Base-by-base conservation (phyloP, 768 basidiomycete genomes). In the Leccinum boreale region DNA sequence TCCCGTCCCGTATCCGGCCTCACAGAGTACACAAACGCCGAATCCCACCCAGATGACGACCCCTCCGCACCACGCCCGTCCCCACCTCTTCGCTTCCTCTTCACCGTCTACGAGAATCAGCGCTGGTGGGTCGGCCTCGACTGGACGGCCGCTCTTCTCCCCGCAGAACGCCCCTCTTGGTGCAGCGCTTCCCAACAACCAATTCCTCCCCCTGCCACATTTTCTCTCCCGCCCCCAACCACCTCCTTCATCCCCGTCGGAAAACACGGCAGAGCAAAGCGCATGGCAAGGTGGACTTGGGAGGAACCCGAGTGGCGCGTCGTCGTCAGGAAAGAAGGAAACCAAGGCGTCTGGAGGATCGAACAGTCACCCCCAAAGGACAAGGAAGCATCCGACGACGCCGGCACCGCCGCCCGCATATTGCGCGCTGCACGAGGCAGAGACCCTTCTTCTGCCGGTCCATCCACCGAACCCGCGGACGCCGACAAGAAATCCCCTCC, bases 61-160 rank as follows among this genome's bases (percentile, higher is more conserved):
- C 50, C 51, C 6, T 58, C 65, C 8, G 31, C 61, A 15, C 70
- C 62, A 0, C 62, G 51, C 24, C 63, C 71, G 4, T 73, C 65
- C 1, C 62, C 71, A 0, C 66, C 70, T 17, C 73, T 89, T 31
- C 85, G 89, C 21, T 94, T 95, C 76, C 79, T 90, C 49, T 95
- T 95, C 67, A 92, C 88, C n/a, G 74, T 95, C 11, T 87, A 92
- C 68, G 94, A 97, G 72, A 96, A 96, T 73, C 94, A 97, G 74
- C 82, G 94, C 6, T 96, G 94, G 94, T 98, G 94, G 94, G 85
- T 98, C 84, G 94, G 90, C 12, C 82, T 98, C 46, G 94, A 97
- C 73, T 98, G 92, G 92, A 96, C 94, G 2, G 89, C 91, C 3
- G 93, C 94, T 1, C 81, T 98, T 8, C 82, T 97, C 15, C 94